Base-by-base conservation (phyloP, 2,329 filamentous ascomycete genomes). In the Cadophora malorum region DNA sequence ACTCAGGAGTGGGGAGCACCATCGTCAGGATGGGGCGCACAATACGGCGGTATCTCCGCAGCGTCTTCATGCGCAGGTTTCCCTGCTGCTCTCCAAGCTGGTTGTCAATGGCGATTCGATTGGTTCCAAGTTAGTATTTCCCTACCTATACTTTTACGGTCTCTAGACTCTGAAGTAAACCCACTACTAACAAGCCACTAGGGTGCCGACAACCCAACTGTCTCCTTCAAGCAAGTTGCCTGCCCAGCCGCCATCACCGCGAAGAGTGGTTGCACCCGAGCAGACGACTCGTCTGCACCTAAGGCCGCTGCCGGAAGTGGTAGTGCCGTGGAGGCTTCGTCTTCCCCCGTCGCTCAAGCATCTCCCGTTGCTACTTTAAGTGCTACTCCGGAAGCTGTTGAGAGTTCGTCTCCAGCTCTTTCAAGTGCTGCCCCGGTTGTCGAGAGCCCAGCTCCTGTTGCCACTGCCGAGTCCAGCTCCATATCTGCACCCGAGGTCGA, bases 21-120 rank as follows among this genome's bases (percentile, higher is more conserved):
- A 1, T 72, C 79, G 0, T 75, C 78, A 0, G 79, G 81, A 49
- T 82, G 82, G 81, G 84, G 83, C 14, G 77, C 78, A 7, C 79
- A 80, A 69, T 86, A 85, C 74, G 84, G 84, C 47, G 84, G 84
- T 67, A 78, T 85, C 69, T 75, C 78, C 33, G 78, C 77, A 63
- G 78, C 81, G 56, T 76, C 78, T 35, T 76, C 81, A 45, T 86
- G 84, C 76, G 77, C 79, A 67, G 72, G 73, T 28, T 81, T 86
- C 75, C 84, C 84, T 4, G 71, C 74, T 2, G 72, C 72, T 4
- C 76, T 86, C 2, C 78, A 82, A 72, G 72, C 74, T 8, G 84
- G 84, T 14, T 86, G 84, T 73, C 77, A 81, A 71, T 86, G 83
- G 80, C 82, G 84, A 64, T 86, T 84, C 70, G 82, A 84, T 73